A percentile compares a stretch with the other conserved stretches of the same genome.
These are phyloP conservation scores for Antitrichia curtipendula DNA, from an alignment of 225 moss, liverwort and hornwort genomes.

Conservation along the genomic window DNA sequence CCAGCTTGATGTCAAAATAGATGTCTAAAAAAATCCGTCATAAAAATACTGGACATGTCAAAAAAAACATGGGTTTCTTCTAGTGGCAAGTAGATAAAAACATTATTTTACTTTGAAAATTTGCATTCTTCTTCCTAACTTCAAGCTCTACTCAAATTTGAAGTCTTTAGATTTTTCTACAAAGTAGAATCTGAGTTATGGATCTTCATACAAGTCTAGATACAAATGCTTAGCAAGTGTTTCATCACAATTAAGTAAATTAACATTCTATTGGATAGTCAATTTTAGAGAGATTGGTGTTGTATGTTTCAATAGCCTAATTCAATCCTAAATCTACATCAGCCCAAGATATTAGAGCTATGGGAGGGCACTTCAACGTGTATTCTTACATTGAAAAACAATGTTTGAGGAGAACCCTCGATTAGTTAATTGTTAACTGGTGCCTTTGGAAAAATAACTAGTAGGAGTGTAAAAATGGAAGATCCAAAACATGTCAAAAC, in stretches of 20 bases:
- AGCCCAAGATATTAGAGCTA: not conserved
- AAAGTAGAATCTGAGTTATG: not conserved
- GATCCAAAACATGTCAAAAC: too few species aligned
- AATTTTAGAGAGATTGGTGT: too few species aligned
- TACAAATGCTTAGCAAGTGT: not conserved
- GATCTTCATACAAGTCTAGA: too few species aligned
- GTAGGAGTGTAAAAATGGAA: too few species aligned
- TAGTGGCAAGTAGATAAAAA: not conserved
- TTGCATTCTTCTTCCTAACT: not conserved
- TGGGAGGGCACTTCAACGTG: not conserved
- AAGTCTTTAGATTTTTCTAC: not conserved
- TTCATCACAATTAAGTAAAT: not conserved
- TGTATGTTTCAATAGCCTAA: not conserved
- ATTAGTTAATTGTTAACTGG: too few species aligned
- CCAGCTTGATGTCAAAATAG: too few species aligned
- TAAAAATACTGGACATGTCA: too few species aligned
- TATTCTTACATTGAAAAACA: not conserved
- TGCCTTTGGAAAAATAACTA: too few species aligned
- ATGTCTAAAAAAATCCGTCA: too few species aligned
- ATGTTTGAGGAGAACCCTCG: rapidly evolving
- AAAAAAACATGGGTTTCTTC: too few species aligned
- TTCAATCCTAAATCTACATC: not conserved
- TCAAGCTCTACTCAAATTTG: not conserved
- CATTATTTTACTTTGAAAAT: not conserved
- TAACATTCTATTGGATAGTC: not conserved